These are phyloP conservation scores for Immersiporthe knoxdaviesiana DNA, from an alignment of 2,329 filamentous ascomycete species.

Conservation along the genomic window DNA sequence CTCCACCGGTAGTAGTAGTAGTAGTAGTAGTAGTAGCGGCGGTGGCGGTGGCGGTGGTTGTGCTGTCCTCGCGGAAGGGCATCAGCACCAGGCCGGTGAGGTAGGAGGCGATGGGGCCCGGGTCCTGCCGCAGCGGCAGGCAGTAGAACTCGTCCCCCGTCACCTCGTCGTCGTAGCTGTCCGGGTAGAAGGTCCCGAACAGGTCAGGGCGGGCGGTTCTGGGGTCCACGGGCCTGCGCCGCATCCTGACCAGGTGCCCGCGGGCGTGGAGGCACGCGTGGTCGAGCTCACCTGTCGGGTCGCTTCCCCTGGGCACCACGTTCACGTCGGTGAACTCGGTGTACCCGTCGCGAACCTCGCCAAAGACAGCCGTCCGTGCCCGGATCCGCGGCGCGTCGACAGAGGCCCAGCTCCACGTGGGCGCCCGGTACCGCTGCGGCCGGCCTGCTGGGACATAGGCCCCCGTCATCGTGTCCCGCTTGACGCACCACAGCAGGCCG, in stretches of 20 bases:
- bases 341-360: no score
- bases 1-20: no score
- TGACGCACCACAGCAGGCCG: conserved; percentile 15
- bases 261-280: conserved; percentile 17
- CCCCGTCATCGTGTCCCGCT: neutral
- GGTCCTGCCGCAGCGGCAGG: conserved; percentile 7
- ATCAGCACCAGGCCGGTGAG: conserved; percentile 17
- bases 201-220: no score
- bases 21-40: no score
- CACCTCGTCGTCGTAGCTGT: neutral
- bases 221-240: neutral
- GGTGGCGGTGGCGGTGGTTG: no score
- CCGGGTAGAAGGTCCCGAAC: conserved; percentile 13
- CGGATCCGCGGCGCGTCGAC: neutral
- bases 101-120: neutral
- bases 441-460: neutral
- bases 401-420: conserved; percentile 27
- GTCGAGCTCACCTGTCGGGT: neutral
- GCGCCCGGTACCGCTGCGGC: conserved; percentile 8
- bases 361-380: no score
- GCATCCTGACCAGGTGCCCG: conserved; percentile 1
- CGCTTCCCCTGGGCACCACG: neutral
- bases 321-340: no score
- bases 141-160: neutral
- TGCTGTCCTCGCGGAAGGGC: no score